Conservation (phyloP, 441 rosid genomes). For the Euphorbia celastroides region DNA sequence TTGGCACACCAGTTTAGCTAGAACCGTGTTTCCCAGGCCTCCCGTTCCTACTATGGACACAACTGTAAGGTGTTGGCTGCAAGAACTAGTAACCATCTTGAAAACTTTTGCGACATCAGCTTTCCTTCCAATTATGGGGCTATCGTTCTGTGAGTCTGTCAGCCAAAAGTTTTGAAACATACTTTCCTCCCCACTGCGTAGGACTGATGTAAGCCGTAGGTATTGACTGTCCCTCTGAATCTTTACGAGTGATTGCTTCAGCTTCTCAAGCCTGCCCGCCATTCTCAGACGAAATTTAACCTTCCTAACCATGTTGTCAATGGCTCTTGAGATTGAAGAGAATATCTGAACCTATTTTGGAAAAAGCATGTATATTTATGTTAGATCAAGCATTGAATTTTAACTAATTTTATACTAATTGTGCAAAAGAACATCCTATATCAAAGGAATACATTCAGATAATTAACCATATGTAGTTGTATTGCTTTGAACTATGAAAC, state of each 20-base stretch:
- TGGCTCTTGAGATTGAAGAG: not conserved
- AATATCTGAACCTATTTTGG: not conserved
- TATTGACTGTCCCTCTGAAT: not conserved
- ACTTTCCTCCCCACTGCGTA: not conserved
- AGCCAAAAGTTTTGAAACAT: not conserved
- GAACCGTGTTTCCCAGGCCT: slow-evolving; percentile 32
- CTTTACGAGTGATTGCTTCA: not conserved
- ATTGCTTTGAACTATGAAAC: no score
- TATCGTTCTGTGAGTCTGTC: slow-evolving; percentile 2
- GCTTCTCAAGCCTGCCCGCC: not conserved
- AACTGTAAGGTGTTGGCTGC: slow-evolving; percentile 11
- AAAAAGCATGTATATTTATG: not conserved
- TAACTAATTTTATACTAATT: no score
- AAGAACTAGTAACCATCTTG: slow-evolving; percentile 13
- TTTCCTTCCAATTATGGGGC: slow-evolving; percentile 20
- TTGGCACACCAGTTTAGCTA: slow-evolving; percentile 22
- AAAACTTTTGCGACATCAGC: slow-evolving; percentile 11
- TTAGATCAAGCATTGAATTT: no score
- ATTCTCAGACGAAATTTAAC: not conserved
- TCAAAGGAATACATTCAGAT: no score
- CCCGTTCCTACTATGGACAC: slow-evolving; percentile 24
- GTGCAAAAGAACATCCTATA: no score
- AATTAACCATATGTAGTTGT: no score
- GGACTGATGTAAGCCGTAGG: not conserved
- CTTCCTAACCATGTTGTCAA: not conserved